Conservation (phyloP, 331 rosid species). For the Ulmus americana region DNA sequence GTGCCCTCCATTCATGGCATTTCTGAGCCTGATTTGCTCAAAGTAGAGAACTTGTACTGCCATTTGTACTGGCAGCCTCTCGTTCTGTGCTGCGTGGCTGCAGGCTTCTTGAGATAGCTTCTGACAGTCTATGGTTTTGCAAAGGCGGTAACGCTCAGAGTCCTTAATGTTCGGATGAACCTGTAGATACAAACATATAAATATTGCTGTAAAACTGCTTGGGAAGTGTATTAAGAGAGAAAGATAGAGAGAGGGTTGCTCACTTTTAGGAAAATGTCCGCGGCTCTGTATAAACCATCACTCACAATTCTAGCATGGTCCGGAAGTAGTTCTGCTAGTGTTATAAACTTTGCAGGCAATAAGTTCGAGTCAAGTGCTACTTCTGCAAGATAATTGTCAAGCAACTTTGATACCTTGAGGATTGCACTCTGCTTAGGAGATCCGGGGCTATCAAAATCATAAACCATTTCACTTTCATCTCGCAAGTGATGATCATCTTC, state of each 20-base stretch:
- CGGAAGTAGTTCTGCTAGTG: slow-evolving; percentile 80
- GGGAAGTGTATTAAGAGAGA: not conserved
- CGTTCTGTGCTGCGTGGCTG: slow-evolving; percentile 97
- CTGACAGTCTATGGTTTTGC: slow-evolving; percentile 91
- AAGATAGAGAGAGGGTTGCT: slow-evolving; percentile 18
- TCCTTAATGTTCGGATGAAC: slow-evolving; percentile 87
- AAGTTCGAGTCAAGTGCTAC: slow-evolving; percentile 76
- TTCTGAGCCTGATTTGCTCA: slow-evolving; percentile 89
- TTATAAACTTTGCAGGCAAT: slow-evolving; percentile 65
- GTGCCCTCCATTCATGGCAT: slow-evolving; percentile 91
- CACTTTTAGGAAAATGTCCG: slow-evolving; percentile 96
- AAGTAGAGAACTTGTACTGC: slow-evolving; percentile 91
- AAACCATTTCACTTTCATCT: slow-evolving; percentile 76
- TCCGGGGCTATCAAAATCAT: slow-evolving; percentile 81
- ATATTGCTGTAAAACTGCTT: not conserved
- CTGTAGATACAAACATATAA: slow-evolving; percentile 28
- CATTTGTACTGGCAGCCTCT: slow-evolving; percentile 89
- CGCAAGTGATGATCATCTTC: slow-evolving; percentile 56
- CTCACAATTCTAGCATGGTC: slow-evolving; percentile 83
- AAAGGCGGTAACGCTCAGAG: slow-evolving; percentile 65
- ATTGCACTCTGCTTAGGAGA: slow-evolving; percentile 93
- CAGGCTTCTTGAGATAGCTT: slow-evolving; percentile 95
- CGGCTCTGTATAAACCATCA: slow-evolving; percentile 87
- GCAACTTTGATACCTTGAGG: slow-evolving; percentile 72
- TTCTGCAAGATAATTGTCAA: slow-evolving; percentile 84